These are phyloP conservation scores for Pelargonium myrrhifolium DNA, from an alignment of 441 rosid species.

Conservation along the genomic window DNA sequence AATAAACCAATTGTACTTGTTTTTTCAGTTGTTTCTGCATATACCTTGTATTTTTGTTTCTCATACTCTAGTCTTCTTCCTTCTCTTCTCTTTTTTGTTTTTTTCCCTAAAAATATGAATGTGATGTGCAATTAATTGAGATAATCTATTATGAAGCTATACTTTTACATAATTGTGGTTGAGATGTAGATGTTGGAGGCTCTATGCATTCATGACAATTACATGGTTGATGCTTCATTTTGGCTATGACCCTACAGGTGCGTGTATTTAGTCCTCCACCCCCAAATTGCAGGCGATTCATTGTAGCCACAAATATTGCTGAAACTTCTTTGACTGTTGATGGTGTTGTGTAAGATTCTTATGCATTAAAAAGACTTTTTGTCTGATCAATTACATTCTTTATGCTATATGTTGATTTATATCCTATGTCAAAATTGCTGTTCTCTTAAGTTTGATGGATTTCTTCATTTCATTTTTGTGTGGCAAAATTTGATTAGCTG, in stretches of 20 bases:
- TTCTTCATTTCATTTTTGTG: not conserved
- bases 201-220: conserved; percentile 5
- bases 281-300: conserved; percentile 88
- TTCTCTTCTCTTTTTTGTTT: not conserved
- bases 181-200: conserved; percentile 6
- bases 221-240: conserved; percentile 20
- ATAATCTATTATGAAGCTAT: conserved; percentile 5
- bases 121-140: conserved; percentile 5
- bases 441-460: not conserved
- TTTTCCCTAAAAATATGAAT: not conserved
- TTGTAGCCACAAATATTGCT: conserved; percentile 92
- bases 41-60: not conserved
- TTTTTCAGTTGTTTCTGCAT: not conserved
- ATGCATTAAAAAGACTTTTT: conserved; percentile 5
- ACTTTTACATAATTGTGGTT: conserved; percentile 10
- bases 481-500: not conserved
- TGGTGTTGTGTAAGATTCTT: conserved; percentile 87
- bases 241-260: conserved; percentile 48
- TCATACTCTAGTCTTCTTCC: not conserved
- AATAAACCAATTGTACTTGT: not conserved
- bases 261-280: conserved; percentile 93
- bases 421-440: conserved; percentile 1
- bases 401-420: not conserved
- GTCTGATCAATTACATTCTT: conserved; percentile 1
- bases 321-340: conserved; percentile 98